phyloP scores from a whole-genome alignment of 306 rosid species.

The Pueraria montana region DNA sequence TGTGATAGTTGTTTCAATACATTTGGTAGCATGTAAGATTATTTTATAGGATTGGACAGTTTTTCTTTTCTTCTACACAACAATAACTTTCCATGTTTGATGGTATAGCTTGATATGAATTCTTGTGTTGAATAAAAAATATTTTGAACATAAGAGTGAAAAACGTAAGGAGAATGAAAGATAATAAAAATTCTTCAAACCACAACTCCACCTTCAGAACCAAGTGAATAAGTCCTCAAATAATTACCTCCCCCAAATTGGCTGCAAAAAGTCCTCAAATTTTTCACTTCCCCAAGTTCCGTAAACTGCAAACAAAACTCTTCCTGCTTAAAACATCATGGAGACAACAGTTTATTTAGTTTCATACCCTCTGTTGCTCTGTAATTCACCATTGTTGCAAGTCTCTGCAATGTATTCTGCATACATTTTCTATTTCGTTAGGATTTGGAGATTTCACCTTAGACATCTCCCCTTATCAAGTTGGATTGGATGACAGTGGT shows the following conservation, averaged over 20 bases:
- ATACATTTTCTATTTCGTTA: neutral
- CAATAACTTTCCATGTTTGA: neutral
- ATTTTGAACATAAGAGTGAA: neutral
- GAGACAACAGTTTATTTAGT: neutral
- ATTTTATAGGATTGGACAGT: neutral
- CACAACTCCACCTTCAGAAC: neutral
- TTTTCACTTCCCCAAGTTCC: neutral
- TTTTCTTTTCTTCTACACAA: neutral
- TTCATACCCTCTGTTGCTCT: neutral
- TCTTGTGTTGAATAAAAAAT: neutral
- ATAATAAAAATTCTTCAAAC: neutral
- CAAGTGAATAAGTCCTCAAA: neutral
- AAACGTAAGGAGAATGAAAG: neutral
- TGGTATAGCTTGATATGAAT: neutral
- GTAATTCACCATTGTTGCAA: neutral
- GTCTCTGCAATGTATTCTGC: neutral
- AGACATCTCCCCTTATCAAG: neutral
- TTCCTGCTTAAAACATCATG: neutral
- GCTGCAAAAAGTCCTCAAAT: neutral
- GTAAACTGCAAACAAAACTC: neutral
- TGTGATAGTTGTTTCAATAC: conserved; percentile 5
- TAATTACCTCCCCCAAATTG: neutral
- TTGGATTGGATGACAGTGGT: neutral
- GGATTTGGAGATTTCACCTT: neutral
- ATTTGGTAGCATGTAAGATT: conserved; percentile 11